Base-by-base conservation (phyloP, 345 rosid species). In the Litchi chinensis region DNA sequence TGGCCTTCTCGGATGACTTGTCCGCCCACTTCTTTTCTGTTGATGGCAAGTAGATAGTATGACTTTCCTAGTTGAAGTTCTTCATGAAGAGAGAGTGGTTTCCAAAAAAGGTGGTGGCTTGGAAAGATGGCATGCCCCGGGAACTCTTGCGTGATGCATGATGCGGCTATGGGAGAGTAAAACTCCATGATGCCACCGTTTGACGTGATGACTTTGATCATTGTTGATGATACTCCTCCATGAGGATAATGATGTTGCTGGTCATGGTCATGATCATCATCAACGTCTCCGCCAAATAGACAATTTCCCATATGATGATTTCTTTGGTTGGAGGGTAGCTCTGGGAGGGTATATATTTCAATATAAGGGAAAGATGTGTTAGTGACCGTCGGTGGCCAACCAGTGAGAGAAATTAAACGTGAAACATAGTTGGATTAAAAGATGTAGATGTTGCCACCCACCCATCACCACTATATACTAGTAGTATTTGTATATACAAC, bases 171-270 rank as follows among this genome's bases (percentile, higher is more conserved):
- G 18, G 95, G 94, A 4, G 90, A 71, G 63, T 68, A 66, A 72
- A 91, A 86, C 77, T 95, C 92, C 87, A 95, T 85, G 75, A 90
- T 76, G 28, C 88, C 95, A 5, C 97, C 93, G 77, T 78, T 85
- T 1, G 93, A 81, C 65, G 86, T 88, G 16, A 83, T 76, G 22
- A 95, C 90, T 80, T 88, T 88, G 78, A 87, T 84, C 22, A 85
- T 60, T 9, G 65, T 54, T 1, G 59, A 5, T 5, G 59, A 54
- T n/a, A 54, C 59, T 16, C 59, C n/a, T 41, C 44, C 44, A 32
- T 32, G 37, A 32, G 37, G 37, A 32, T 32, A 32, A 32, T 46
- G 52, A 11, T 46, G 8, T 46, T 46, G 52, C 0, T 60, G 24
- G 3, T 60, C 11, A 10, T 60, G 28, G 10, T 60, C 11, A 21